These are phyloP conservation scores for Ilex paraguariensis DNA, from an alignment of 305 asterid genomes.

Conservation along the genomic window DNA sequence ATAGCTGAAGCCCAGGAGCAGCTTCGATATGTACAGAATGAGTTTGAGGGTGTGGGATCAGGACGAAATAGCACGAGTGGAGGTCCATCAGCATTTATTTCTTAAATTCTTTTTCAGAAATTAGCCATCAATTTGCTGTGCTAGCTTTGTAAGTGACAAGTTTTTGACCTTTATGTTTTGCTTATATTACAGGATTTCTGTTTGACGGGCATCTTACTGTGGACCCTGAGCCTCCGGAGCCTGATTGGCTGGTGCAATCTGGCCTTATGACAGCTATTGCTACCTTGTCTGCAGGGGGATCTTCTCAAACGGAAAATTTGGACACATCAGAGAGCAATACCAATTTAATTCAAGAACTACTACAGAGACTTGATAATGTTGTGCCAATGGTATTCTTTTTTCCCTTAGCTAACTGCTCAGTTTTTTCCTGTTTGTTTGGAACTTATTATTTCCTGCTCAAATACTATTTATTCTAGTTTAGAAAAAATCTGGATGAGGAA, in stretches of 20 bases:
- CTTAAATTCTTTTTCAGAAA: slow-evolving; percentile 1
- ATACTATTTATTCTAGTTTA: too few species aligned
- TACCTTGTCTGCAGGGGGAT: slow-evolving; percentile 55
- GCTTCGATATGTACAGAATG: slow-evolving; percentile 46
- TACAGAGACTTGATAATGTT: slow-evolving; percentile 53
- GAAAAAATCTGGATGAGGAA: too few species aligned
- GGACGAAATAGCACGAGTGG: slow-evolving; percentile 37
- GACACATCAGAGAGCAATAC: slow-evolving; percentile 34
- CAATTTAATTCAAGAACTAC: slow-evolving; percentile 40
- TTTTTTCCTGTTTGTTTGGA: too few species aligned
- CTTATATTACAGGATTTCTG: slow-evolving; percentile 57
- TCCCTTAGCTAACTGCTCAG: neutral
- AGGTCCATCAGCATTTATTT: slow-evolving; percentile 33
- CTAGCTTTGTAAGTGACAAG: slow-evolving; percentile 5
- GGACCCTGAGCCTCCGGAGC: slow-evolving; percentile 94
- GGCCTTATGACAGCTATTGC: slow-evolving; percentile 71
- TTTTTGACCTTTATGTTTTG: neutral
- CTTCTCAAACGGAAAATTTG: slow-evolving; percentile 39
- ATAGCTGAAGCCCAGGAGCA: slow-evolving; percentile 64
- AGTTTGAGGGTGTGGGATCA: slow-evolving; percentile 34
- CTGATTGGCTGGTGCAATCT: slow-evolving; percentile 68
- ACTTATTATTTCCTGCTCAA: too few species aligned
- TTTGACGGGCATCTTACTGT: slow-evolving; percentile 99
- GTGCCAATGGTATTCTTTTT: slow-evolving; percentile 62
- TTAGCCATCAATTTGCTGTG: neutral